phyloP scores from a whole-genome alignment of 768 basidiomycete species.

The Pleurotus giganteus region DNA sequence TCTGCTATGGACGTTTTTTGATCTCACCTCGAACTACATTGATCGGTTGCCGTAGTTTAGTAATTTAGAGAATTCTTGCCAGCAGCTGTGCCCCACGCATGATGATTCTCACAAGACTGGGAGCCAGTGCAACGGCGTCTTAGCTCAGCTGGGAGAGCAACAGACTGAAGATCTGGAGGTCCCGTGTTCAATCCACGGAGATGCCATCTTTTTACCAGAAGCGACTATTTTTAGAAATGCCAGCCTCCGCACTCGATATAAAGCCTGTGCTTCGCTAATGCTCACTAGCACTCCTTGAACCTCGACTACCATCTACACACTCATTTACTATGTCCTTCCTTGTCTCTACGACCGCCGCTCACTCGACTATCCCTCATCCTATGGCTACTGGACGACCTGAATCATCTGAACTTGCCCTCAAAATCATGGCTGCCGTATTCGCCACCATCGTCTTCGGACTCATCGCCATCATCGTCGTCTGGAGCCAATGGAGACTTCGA shows the following conservation, averaged over 20 bases:
- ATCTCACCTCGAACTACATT: slow-evolving; percentile 73
- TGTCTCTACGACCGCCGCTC: background rate
- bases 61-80: slow-evolving; percentile 4
- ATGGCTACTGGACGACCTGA: too few species aligned
- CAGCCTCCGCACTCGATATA: too few species aligned
- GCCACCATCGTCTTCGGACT: background rate
- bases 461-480: background rate
- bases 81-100: background rate
- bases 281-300: too few species aligned
- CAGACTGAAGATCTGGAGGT: slow-evolving; percentile 78
- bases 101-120: background rate
- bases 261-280: too few species aligned
- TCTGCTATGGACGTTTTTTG: slow-evolving; percentile 91
- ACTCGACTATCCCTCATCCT: background rate
- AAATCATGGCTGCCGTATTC: background rate
- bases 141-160: slow-evolving; percentile 79
- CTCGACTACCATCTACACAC: background rate
- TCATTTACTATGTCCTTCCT: background rate
- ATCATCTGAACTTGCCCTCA: background rate
- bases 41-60: slow-evolving; percentile 46
- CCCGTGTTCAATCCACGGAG: slow-evolving; percentile 80
- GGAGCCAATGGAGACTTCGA: background rate
- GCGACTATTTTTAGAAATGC: too few species aligned
- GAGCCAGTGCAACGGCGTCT: background rate
- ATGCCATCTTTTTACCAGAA: slow-evolving; percentile 57